Evolutionary conservation across 2,329 filamentous ascomycete species (phyloP), one percentile per base, ranked within the genome.

Genomic region (Colletotrichum abscissum): DNA sequence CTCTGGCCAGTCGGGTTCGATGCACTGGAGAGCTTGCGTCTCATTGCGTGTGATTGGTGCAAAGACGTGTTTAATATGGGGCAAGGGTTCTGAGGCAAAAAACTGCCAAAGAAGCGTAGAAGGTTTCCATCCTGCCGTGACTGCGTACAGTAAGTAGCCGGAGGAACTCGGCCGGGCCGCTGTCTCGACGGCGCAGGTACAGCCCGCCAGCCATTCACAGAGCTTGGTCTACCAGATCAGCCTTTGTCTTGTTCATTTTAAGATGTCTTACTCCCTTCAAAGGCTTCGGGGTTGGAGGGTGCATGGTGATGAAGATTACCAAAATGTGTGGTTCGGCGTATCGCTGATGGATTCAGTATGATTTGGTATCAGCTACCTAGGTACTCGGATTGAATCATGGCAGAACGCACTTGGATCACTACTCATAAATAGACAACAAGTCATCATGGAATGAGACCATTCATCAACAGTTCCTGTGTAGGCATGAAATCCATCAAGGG

Each of bases 61-160:
- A 19, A 7, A 7, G 5, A 3, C 5, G 1, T 19, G 14, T 3
- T 42, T 1, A 19, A 6, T 38, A 42, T 35, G 60, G 60, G 60
- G n/a, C 19, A 35, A 26, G 60, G 60, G 60, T 63, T 28, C 60
- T 33, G 59, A 62, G 59, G 59, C 38, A 49, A 49, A 49, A 49
- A 49, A 42, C 5, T 49, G 42, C 8, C 42, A 49, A 49, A 49
- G 19, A 42, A 42, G 38, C 38, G 19, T 19, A 7, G 42, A 49
- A 49, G 19, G 19, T 22, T 49, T 49, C 38, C 16, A 42, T 30
- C 9, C 30, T 30, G 30, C 30, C 2, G 30, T 30, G 30, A 30
- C 30, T 33, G 30, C 30, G 30, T 33, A 33, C 3, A 33, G 30
- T 9, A 33, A 33, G 30, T 33, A 8, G 7, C 42, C 42, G 42